Evolutionary conservation across 805 yeast genomes (phyloP), one percentile per base, ranked within the genome.

Genomic region (Kodamaea hsintzibuensis): DNA sequence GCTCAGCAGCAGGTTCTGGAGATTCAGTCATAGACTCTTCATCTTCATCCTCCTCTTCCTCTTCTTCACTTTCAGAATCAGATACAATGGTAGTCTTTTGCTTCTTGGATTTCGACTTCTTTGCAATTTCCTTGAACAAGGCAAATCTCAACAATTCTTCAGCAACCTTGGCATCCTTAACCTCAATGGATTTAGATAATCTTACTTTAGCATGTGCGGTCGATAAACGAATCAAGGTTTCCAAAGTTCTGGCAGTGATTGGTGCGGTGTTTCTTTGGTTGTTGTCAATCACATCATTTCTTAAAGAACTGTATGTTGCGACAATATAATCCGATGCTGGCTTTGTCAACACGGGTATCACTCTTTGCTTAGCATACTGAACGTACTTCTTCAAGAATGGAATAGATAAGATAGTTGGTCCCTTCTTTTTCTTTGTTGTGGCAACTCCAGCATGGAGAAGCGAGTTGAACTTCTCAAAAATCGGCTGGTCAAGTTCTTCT

Each of bases 201-300:
- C 98, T 81, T n/a, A 93, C 89, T 69, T 95, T 93, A 9, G 98
- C 98, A 71, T 95, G 98, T 0, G 99, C 98, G 1, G 98, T 89
- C 0, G 98, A 80, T 55, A 93, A 77, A 78, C 99, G 96, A 69
- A 93, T 93, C 60, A 93, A 78, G 0, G 99, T 93, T 72, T 93
- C 99, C 61, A 93, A 78, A 3, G 98, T 95, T 84, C 99, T 89
- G n/a, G 98, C 96, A 1, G 99, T 93, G 60, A 93, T 89, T 38
- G 99, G 98, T 1, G 97, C 87, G 0, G 97, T 92, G 65, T 85
- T 81, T 51, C 88, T 82, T 60, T 85, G 88, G 64, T 85, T 87
- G 56, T 72, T 77, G 40, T 79, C 81, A 51, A 79, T 73, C 52
- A 80, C 80, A 58, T 87, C 89, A 68, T 91, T 92, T 75, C 99